Evolutionary conservation across 2,329 filamentous ascomycete genomes (phyloP).

Genomic region (Curvularia verruculosa): DNA sequence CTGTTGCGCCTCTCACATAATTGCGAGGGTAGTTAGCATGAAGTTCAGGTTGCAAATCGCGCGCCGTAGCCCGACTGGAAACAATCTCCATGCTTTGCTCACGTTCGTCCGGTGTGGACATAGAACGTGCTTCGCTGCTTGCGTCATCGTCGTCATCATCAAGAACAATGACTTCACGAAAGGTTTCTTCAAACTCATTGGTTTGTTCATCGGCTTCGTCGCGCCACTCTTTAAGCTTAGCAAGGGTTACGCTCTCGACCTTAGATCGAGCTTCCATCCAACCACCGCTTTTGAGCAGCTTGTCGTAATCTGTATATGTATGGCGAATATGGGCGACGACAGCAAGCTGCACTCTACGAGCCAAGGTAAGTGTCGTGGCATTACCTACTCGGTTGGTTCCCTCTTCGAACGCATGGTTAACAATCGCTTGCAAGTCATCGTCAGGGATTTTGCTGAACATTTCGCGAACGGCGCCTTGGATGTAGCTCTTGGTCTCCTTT

Average conservation of each 20-base stretch:
- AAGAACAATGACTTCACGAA: constrained; percentile 68
- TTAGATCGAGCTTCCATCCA: constrained; percentile 62
- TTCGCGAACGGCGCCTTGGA: constrained; percentile 64
- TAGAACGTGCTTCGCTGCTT: constrained; percentile 44
- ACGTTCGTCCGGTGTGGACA: constrained; percentile 31
- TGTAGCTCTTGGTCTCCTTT: constrained; percentile 61
- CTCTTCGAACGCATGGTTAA: constrained; percentile 66
- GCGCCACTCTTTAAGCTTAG: constrained; percentile 66
- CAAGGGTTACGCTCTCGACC: constrained; percentile 62
- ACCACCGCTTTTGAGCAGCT: constrained; percentile 58
- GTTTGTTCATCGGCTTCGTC: constrained; percentile 61
- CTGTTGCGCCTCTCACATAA: constrained; percentile 24
- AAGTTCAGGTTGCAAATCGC: constrained; percentile 37
- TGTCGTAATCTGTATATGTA: constrained; percentile 67
- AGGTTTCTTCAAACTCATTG: constrained; percentile 64
- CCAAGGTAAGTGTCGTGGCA: constrained; percentile 59
- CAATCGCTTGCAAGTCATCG: constrained; percentile 62
- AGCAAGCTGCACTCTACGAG: constrained; percentile 65
- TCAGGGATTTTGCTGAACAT: constrained; percentile 68
- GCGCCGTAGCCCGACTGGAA: constrained; percentile 40
- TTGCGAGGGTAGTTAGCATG: constrained; percentile 23
- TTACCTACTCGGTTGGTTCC: constrained; percentile 65
- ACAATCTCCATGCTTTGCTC: constrained; percentile 44
- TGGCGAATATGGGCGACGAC: constrained; percentile 68
- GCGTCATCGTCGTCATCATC: constrained; percentile 66